These are phyloP conservation scores for Alternaria gansuensis DNA, from an alignment of 2,329 filamentous ascomycete genomes.

Conservation along the genomic window DNA sequence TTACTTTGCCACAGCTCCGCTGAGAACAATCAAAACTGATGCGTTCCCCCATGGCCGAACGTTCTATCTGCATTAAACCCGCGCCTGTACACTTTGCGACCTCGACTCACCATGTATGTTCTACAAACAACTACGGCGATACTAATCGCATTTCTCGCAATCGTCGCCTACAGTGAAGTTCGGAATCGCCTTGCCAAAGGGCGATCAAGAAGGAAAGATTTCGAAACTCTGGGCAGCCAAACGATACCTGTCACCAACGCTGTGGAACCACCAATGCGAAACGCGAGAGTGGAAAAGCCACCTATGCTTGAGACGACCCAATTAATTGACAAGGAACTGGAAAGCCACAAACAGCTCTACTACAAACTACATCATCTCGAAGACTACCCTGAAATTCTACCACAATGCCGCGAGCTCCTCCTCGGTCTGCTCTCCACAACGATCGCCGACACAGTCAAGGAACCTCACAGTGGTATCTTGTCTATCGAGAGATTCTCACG, in stretches of 20 bases:
- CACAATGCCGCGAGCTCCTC: conserved; percentile 47
- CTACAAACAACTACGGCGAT: conserved; percentile 34
- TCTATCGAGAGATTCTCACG: conserved; percentile 45
- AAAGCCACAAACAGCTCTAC: conserved; percentile 50
- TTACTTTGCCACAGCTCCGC: conserved; percentile 7
- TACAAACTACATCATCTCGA: conserved; percentile 56
- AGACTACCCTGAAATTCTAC: conserved; percentile 47
- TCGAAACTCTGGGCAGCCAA: conserved; percentile 26
- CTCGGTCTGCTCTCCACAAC: conserved; percentile 51
- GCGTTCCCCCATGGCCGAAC: background rate
- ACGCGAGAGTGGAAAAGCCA: background rate
- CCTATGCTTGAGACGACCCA: background rate
- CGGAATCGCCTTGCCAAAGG: conserved; percentile 28
- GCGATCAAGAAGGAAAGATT: conserved; percentile 28
- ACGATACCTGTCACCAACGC: conserved; percentile 10
- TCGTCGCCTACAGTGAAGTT: conserved; percentile 30
- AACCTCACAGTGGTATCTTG: conserved; percentile 39
- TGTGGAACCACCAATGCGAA: conserved; percentile 2
- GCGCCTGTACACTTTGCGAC: background rate
- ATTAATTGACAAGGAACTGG: conserved; percentile 13
- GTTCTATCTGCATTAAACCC: conserved; percentile 2
- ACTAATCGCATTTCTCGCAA: conserved; percentile 32
- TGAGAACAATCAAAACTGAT: background rate
- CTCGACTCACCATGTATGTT: conserved; percentile 28
- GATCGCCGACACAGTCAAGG: conserved; percentile 30